Evolutionary conservation across 257 asterid genomes (phyloP).

Genomic region (Ehretia macrophylla): DNA sequence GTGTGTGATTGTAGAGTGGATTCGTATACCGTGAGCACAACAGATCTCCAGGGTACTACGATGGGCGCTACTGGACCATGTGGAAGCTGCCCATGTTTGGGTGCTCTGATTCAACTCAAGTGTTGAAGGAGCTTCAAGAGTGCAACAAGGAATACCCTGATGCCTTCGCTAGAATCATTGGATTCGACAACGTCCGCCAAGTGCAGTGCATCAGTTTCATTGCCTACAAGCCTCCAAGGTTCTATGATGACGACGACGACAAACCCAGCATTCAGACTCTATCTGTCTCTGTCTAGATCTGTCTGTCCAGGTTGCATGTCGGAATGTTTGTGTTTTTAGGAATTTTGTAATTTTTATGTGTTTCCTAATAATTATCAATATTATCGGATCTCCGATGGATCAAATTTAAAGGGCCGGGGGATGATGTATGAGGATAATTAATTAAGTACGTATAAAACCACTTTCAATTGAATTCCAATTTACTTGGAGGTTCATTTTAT

Average conservation of each 20-base stretch:
- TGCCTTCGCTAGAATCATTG: constrained; percentile 29
- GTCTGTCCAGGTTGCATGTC: background rate
- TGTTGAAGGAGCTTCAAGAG: constrained; percentile 32
- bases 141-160: constrained; percentile 13
- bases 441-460: too few species aligned
- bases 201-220: constrained; percentile 19
- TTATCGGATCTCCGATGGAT: background rate
- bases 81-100: constrained; percentile 49
- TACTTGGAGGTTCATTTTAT: background rate
- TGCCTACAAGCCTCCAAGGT: constrained; percentile 6
- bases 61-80: constrained; percentile 53
- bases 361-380: background rate
- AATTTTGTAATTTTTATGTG: background rate
- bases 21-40: constrained; percentile 28
- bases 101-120: constrained; percentile 31
- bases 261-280: too few species aligned
- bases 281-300: too few species aligned
- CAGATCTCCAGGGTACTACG: constrained; percentile 44
- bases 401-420: too few species aligned
- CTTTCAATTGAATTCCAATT: background rate
- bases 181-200: constrained; percentile 17
- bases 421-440: constrained; percentile 3
- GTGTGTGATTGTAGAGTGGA: constrained; percentile 21
- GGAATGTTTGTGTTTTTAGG: background rate
- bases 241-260: background rate